Evolutionary conservation across 176 grass and related monocot species (phyloP).

Genomic region (Dendrocalamus sinicus): DNA sequence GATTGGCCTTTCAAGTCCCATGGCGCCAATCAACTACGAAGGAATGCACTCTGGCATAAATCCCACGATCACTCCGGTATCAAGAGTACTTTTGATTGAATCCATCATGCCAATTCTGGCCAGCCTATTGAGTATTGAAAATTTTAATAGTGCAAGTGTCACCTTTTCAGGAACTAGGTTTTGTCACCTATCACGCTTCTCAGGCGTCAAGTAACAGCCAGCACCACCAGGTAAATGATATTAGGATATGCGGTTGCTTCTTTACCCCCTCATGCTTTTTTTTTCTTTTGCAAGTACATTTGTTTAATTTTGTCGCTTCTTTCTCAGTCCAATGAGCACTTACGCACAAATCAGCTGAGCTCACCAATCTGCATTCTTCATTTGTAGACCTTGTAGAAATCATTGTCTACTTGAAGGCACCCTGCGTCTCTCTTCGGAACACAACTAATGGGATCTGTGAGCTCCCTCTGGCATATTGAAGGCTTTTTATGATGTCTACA

Average conservation of each 20-base stretch:
- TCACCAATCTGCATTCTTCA: no score
- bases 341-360: no score
- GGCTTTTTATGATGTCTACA: not conserved
- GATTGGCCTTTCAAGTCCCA: slow-evolving; percentile 54
- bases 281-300: not conserved
- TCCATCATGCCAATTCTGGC: not conserved
- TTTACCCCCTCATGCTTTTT: not conserved
- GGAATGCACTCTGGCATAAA: slow-evolving; percentile 18
- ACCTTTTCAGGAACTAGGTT: slow-evolving; percentile 37
- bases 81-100: slow-evolving; percentile 29
- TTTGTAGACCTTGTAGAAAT: no score
- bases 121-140: not conserved
- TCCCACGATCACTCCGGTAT: slow-evolving; percentile 46
- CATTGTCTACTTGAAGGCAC: no score
- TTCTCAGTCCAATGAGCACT: not conserved
- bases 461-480: no score
- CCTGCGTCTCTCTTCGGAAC: no score
- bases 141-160: not conserved
- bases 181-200: slow-evolving; percentile 38
- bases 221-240: slow-evolving; percentile 26
- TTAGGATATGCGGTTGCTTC: not conserved
- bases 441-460: not conserved
- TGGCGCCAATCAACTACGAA: slow-evolving; percentile 53
- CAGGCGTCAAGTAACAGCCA: slow-evolving; percentile 9
- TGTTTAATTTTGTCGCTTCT: not conserved